Evolutionary conservation across 2,329 filamentous ascomycete genomes (phyloP), one percentile per base, ranked within the genome.

Genomic region (Coccinonectria pachysandricola): DNA sequence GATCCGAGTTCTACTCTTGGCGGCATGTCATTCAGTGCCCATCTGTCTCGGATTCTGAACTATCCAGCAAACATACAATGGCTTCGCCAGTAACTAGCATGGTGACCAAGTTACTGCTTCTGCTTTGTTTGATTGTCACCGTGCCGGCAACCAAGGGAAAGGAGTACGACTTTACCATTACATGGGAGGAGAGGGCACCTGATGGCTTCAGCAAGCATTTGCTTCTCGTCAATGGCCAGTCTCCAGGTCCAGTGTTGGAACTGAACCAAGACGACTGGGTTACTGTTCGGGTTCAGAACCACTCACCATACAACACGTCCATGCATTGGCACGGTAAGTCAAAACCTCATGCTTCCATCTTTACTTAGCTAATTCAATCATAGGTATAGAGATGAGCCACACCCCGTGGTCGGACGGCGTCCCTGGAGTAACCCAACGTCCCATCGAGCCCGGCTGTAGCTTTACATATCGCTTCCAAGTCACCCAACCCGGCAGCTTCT

Each of bases 211-310:
- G 28, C 51, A 56, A 36, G 60, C 55, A 51, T 7, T 57, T 60
- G n/a, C 63, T 82, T 35, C 57, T 77, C 21, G 55, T 78, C 47
- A 74, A 76, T 45, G 66, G 65, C 6, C 60, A 69, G 25, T 71
- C 66, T 31, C 76, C 76, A 0, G 76, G 76, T 0, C 77, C 76
- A 1, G 58, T 62, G 5, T 67, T 82, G 19, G 59, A 62, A 24
- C 71, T 64, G 6, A 59, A 70, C 47, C 71, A 64, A 62, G 68
- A 67, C 12, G 67, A 72, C 37, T 58, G 49, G n/a, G 55, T 69
- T 23, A 50, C 75, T 20, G 65, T 80, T 19, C 69, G 70, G 17
- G 64, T 83, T 31, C 63, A 72, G 52, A 85, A 86, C 52, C 65
- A 70, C 21, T 68, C 82, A 24, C 27, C 27, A 2, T 69, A 36